These are phyloP conservation scores for Rhododendron henanense DNA, from an alignment of 148 eudicot genomes.

Conservation along the genomic window DNA sequence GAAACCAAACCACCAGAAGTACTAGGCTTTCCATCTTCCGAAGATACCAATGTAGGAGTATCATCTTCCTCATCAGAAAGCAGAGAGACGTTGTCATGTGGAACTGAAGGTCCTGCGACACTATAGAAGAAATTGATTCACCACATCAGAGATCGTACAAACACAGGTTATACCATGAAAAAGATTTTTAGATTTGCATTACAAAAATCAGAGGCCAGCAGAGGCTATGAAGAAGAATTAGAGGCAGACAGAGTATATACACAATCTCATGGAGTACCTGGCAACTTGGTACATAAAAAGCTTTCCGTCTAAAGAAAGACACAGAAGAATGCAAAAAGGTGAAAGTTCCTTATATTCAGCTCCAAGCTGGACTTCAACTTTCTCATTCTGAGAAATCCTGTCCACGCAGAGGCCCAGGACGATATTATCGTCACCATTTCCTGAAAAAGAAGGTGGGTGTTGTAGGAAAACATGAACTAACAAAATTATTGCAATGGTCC, in stretches of 20 bases:
- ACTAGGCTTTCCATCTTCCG: slow-evolving; percentile 18
- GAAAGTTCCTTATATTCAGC: slow-evolving; percentile 67
- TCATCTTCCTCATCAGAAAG: slow-evolving; percentile 43
- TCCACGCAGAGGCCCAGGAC: slow-evolving; percentile 67
- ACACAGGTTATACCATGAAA: not conserved
- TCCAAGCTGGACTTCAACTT: slow-evolving; percentile 55
- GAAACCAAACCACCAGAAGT: slow-evolving; percentile 21
- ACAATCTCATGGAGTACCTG: slow-evolving; percentile 43
- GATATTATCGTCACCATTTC: slow-evolving; percentile 72
- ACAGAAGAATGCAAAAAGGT: slow-evolving; percentile 64
- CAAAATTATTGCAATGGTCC: not conserved
- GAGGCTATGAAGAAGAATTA: not conserved
- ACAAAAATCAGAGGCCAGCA: not conserved
- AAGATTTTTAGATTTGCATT: not conserved
- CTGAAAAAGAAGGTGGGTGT: slow-evolving; percentile 27
- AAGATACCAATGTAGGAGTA: slow-evolving; percentile 20
- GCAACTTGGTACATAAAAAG: slow-evolving; percentile 70
- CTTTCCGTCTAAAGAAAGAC: slow-evolving; percentile 84
- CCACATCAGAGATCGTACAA: not conserved
- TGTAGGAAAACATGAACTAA: slow-evolving; percentile 2
- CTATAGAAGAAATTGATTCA: slow-evolving; percentile 31
- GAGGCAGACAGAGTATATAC: not conserved
- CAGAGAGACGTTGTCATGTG: slow-evolving; percentile 23
- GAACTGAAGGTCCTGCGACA: slow-evolving; percentile 38
- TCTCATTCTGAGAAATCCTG: slow-evolving; percentile 48